phyloP scores from a whole-genome alignment of 495 filamentous ascomycete species.

The Emericellopsis terricola region DNA sequence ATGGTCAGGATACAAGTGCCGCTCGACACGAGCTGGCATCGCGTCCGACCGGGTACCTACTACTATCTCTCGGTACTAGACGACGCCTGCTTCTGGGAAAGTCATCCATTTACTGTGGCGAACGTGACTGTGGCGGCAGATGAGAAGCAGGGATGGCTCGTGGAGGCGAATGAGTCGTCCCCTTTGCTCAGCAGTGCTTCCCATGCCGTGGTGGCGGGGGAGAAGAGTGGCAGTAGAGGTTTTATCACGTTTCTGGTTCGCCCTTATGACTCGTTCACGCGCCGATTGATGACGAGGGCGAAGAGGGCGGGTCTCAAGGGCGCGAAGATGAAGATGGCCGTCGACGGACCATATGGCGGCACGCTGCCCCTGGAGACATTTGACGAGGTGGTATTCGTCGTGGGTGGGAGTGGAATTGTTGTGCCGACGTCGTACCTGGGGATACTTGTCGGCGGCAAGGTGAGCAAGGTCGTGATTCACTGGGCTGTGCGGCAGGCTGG shows the following conservation, averaged over 20 bases:
- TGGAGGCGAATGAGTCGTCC: too few relatives aligned
- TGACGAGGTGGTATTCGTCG: constrained; percentile 36
- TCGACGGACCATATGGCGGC: constrained; percentile 44
- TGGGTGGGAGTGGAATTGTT: constrained; percentile 41
- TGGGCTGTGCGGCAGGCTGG: constrained; percentile 22
- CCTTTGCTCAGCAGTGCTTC: too few relatives aligned
- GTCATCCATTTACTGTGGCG: constrained; percentile 41
- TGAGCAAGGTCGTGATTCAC: constrained; percentile 20
- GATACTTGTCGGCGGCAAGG: constrained; percentile 9
- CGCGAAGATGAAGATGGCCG: constrained; percentile 13
- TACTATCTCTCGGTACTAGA: constrained; percentile 38
- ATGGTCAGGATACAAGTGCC: constrained; percentile 31
- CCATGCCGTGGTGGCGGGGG: too few relatives aligned
- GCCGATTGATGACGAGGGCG: constrained; percentile 17
- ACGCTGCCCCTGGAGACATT: constrained; percentile 27
- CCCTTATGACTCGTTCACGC: constrained; percentile 31
- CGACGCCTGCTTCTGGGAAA: constrained; percentile 33
- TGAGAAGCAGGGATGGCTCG: too few relatives aligned
- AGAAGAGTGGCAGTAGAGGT: too few relatives aligned
- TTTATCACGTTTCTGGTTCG: constrained; percentile 9
- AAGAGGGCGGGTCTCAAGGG: constrained; percentile 4
- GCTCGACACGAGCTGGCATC: constrained; percentile 12
- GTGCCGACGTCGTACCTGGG: constrained; percentile 32
- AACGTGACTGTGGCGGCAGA: too few relatives aligned
- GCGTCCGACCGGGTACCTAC: constrained; percentile 30